These are phyloP conservation scores for Hericium alpestre DNA, from an alignment of 768 basidiomycete genomes.

Conservation along the genomic window DNA sequence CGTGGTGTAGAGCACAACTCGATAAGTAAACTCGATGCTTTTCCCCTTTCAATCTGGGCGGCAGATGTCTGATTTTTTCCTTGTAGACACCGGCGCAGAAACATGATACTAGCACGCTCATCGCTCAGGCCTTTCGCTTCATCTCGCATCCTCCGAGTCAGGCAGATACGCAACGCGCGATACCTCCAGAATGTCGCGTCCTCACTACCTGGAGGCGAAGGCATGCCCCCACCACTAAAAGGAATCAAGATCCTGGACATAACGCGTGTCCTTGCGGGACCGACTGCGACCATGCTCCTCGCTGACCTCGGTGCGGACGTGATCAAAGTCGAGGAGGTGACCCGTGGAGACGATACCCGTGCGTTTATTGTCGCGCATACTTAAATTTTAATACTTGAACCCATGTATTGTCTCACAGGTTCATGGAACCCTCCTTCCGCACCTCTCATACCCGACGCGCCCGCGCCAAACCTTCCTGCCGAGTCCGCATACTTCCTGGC, in stretches of 20 bases:
- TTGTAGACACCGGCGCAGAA: too few relatives aligned
- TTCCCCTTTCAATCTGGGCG: too few relatives aligned
- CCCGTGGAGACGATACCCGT: constrained; percentile 85
- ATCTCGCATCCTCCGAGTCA: too few relatives aligned
- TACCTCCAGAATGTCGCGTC: neutral
- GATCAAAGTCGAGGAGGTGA: constrained; percentile 78
- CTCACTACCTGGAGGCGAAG: constrained; percentile 16
- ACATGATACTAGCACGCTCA: too few relatives aligned
- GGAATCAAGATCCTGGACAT: constrained; percentile 82
- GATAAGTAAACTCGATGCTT: too few relatives aligned
- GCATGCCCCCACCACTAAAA: constrained; percentile 68
- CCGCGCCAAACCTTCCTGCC: constrained; percentile 60
- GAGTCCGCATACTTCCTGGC: constrained; percentile 92
- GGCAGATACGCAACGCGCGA: neutral
- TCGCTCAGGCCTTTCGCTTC: too few relatives aligned
- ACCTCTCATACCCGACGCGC: constrained; percentile 28
- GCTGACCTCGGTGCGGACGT: constrained; percentile 90
- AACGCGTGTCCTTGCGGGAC: constrained; percentile 85
- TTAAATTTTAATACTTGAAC: neutral
- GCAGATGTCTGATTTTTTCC: too few relatives aligned
- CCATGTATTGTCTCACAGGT: constrained; percentile 11
- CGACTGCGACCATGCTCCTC: constrained; percentile 87
- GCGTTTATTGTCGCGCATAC: constrained; percentile 15
- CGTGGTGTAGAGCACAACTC: too few relatives aligned
- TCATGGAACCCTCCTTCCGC: constrained; percentile 30